Percentiles rank a stretch among this genome's conserved stretches.
phyloP scores from a whole-genome alignment of 1,284 basidiomycete species.

The Cutaneotrichosporon cutaneum region DNA sequence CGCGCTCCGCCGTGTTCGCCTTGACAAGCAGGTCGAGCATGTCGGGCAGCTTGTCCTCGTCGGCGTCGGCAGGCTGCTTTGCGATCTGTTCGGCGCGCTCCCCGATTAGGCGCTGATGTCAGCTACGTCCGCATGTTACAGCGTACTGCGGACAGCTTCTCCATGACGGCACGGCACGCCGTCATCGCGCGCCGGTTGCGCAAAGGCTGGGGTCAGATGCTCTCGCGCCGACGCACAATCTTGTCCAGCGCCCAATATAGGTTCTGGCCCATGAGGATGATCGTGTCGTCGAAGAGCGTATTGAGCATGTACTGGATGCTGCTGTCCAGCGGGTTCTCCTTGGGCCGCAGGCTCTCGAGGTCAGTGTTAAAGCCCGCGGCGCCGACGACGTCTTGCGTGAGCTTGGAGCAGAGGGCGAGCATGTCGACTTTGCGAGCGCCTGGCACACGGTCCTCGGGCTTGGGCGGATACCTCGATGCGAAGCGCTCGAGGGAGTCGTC shows the following conservation, averaged over 20 bases:
- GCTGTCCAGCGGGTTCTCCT: conserved; percentile 38
- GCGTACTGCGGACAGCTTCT: conserved; percentile 28
- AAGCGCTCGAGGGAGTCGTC: conserved; percentile 14
- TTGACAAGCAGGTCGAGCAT: conserved; percentile 48
- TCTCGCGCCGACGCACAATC: conserved; percentile 2
- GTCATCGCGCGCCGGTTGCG: conserved; percentile 1
- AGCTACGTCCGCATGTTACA: conserved; percentile 37
- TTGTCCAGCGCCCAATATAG: conserved; percentile 7
- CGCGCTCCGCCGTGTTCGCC: conserved; percentile 59
- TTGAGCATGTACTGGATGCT: conserved; percentile 7
- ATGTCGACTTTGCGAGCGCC: conserved; percentile 55
- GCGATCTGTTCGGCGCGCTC: not conserved
- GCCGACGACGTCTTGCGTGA: conserved; percentile 68
- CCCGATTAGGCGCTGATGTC: not conserved
- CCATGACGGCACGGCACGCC: conserved; percentile 1
- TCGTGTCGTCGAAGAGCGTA: not conserved
- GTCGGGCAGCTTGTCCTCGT: conserved; percentile 10
- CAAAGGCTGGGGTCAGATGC: conserved; percentile 10
- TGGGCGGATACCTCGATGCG: conserved; percentile 14
- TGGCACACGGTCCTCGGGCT: conserved; percentile 19
- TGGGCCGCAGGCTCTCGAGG: conserved; percentile 51
- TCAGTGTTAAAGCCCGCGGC: conserved; percentile 64
- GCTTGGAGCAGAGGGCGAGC: conserved; percentile 60
- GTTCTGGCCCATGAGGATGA: conserved; percentile 13
- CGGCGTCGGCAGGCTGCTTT: conserved; percentile 41